These are phyloP conservation scores for Cyberlindnera sargentensis DNA, from an alignment of 805 yeast genomes.

Conservation along the genomic window DNA sequence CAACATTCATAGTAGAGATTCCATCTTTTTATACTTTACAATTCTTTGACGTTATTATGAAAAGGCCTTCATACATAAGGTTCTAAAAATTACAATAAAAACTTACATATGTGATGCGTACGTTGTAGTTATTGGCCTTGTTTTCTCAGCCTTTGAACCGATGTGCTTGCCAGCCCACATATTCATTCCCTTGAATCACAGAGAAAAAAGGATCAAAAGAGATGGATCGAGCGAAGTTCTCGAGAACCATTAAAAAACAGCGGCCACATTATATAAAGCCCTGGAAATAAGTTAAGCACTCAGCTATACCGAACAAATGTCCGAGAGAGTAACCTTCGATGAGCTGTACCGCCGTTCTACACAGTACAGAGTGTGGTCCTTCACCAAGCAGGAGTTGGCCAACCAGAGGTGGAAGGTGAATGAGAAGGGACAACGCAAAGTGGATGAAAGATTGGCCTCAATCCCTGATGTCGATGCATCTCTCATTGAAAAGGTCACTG, in stretches of 20 bases:
- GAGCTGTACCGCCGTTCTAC: slow-evolving; percentile 84
- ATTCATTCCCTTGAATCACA: no score
- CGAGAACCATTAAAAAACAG: no score
- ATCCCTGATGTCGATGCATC: slow-evolving; percentile 25
- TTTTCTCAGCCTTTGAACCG: no score
- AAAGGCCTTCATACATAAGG: slow-evolving; percentile 13
- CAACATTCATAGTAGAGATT: slow-evolving; percentile 18
- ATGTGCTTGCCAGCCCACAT: no score
- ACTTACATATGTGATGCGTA: slow-evolving; percentile 1
- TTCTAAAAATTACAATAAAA: slow-evolving; percentile 8
- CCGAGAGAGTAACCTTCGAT: slow-evolving; percentile 55
- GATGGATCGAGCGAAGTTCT: background rate
- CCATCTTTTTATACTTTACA: slow-evolving; percentile 11
- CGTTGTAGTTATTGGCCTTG: no score
- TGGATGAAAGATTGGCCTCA: slow-evolving; percentile 28
- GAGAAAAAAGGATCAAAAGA: background rate
- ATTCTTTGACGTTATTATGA: slow-evolving; percentile 19
- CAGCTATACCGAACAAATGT: background rate
- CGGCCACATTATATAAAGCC: no score
- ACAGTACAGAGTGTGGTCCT: slow-evolving; percentile 86
- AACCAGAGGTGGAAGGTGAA: slow-evolving; percentile 44
- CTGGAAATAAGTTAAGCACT: no score
- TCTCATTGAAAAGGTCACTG: slow-evolving; percentile 35
- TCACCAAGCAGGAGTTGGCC: slow-evolving; percentile 49
- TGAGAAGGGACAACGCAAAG: slow-evolving; percentile 39